Evolutionary conservation across 1,284 basidiomycete species (phyloP).

Genomic region (Ustilago tritici): DNA sequence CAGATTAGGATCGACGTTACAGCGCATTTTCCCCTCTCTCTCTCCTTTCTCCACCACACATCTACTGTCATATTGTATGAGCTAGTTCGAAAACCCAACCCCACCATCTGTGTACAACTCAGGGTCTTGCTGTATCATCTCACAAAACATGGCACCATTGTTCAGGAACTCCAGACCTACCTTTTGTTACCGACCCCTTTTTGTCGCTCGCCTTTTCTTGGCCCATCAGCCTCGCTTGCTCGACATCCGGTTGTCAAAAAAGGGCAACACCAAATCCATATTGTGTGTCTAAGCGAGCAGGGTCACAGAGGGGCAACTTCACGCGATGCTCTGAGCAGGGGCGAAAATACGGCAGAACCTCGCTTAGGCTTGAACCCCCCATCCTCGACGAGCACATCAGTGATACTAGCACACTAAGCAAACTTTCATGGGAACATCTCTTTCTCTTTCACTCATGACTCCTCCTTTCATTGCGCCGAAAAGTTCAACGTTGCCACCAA

Average conservation of each 20-base stretch:
- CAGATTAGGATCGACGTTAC: conserved; percentile 12
- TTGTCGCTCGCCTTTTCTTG: background rate
- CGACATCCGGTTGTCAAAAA: conserved; percentile 2
- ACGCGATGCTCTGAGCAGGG: background rate
- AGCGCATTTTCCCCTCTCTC: background rate
- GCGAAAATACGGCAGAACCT: background rate
- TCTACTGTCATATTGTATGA: background rate
- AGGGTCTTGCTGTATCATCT: background rate
- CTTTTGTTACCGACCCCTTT: background rate
- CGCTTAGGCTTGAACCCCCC: background rate
- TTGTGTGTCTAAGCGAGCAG: background rate
- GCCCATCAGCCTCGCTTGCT: background rate
- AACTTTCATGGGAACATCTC: conserved; percentile 9
- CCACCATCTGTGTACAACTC: background rate
- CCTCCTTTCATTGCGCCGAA: background rate
- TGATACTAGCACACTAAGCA: background rate
- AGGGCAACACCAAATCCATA: background rate
- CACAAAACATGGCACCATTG: too few species aligned
- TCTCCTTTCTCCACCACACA: background rate
- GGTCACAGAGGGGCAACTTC: background rate
- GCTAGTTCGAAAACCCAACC: background rate
- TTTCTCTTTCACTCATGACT: background rate
- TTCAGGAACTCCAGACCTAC: conserved; percentile 6
- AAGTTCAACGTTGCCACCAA: conserved; percentile 13
- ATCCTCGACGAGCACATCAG: background rate